Evolutionary conservation across 148 eudicot genomes (phyloP), one percentile per base, ranked within the genome.

Genomic region (Diospyros kaki): DNA sequence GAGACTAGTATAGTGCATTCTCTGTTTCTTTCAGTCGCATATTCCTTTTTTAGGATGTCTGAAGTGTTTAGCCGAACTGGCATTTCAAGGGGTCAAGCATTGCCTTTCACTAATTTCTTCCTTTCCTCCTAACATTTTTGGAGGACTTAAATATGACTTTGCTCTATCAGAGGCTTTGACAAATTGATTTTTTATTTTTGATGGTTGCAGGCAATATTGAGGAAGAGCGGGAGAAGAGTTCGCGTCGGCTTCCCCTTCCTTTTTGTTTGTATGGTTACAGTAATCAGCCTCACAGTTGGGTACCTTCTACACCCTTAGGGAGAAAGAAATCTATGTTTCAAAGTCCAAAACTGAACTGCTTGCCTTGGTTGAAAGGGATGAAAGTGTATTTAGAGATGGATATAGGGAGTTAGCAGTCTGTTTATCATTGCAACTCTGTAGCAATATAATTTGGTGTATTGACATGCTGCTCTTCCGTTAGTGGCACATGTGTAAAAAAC

Each of bases 181-280:
- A 28, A 28, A 28, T 28, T 28, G 28, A 28, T 28, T 28, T 28
- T 28, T 28, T 0, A 28, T 28, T 28, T 28, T 28, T 28, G 28
- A 28, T 28, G 28, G 28, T 28, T 28, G 28, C 28, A 28, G 28
- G 28, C 28, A 28, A 28, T 28, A 28, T 28, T 28, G 28, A 78
- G 44, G 65, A 62, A 66, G 11, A 70, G 74, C 10, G 72, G 51
- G 11, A 84, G 79, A 78, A 71, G 64, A n/a, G 84, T 84, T 63
- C 86, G 84, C 64, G 76, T 81, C 17, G 89, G 89, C 4, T 87
- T 86, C 58, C 93, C 93, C 42, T 71, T 89, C 11, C 76, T 86
- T 61, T 89, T 79, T 76, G 87, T 87, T 40, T 86, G 86, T 68
- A 81, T 84, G 88, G 88, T 88, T 56, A 89, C 88, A 1, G 64